A percentile compares a stretch with the other conserved stretches of the same genome.
phyloP scores from a whole-genome alignment of 805 yeast species.

The Teunomyces lycoperdinae region DNA sequence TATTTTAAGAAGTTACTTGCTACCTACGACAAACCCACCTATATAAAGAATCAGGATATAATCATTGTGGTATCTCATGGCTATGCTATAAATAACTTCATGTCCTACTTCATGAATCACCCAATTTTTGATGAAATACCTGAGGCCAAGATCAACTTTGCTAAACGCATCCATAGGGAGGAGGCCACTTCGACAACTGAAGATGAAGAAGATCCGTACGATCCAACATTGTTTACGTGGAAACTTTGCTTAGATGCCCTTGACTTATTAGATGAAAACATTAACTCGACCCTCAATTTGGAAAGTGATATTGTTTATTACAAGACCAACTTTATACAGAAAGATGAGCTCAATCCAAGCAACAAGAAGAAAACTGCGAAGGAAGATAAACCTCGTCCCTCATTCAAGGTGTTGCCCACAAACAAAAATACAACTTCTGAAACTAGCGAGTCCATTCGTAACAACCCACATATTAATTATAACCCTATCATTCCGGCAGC shows the following conservation, averaged over 20 bases:
- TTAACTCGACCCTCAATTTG: conserved; percentile 31
- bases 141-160: conserved; percentile 35
- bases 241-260: conserved; percentile 31
- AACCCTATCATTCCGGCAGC: conserved; percentile 41
- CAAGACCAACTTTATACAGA: conserved; percentile 41
- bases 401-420: conserved; percentile 28
- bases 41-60: conserved; percentile 31
- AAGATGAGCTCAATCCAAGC: conserved; percentile 24
- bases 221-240: conserved; percentile 28
- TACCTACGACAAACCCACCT: conserved; percentile 37
- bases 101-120: conserved; percentile 40
- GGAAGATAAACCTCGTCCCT: conserved; percentile 29
- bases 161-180: conserved; percentile 16
- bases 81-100: conserved; percentile 37
- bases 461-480: conserved; percentile 10
- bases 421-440: conserved; percentile 10
- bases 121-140: conserved; percentile 46
- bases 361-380: conserved; percentile 7
- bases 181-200: conserved; percentile 6
- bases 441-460: conserved; percentile 6
- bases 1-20: conserved; percentile 42
- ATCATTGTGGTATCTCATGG: conserved; percentile 42
- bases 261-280: conserved; percentile 22
- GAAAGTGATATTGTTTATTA: conserved; percentile 44
- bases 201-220: conserved; percentile 7